A percentile compares a stretch with the other conserved stretches of the same genome.
These are phyloP conservation scores for Cyberlindnera veronae DNA, from an alignment of 805 yeast species.

Conservation along the genomic window DNA sequence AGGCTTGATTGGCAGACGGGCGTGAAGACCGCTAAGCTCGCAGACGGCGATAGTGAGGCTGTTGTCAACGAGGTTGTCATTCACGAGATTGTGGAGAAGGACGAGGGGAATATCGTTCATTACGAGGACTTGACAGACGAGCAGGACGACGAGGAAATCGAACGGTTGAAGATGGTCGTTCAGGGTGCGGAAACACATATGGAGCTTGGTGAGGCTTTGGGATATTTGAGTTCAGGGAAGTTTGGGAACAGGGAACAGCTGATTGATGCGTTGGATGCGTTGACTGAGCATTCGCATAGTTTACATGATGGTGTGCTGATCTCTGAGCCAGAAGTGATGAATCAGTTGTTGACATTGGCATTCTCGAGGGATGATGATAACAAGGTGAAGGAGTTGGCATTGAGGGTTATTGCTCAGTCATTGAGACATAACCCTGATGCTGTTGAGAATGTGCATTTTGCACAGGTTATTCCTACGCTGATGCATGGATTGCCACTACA, in stretches of 20 bases:
- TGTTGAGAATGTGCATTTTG: conserved; percentile 32
- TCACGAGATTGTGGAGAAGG: conserved; percentile 9
- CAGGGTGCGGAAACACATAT: conserved; percentile 16
- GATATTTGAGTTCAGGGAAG: conserved; percentile 1
- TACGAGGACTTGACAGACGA: conserved; percentile 15
- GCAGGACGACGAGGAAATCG: conserved; percentile 22
- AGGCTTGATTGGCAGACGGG: conserved; percentile 73
- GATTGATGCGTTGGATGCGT: conserved; percentile 31
- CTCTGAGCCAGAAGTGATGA: conserved; percentile 25
- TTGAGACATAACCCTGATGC: conserved; percentile 75
- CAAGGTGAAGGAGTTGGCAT: conserved; percentile 45
- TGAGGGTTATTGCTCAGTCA: conserved; percentile 61
- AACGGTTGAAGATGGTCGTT: conserved; percentile 23
- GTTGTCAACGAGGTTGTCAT: conserved; percentile 10
- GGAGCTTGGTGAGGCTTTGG: conserved; percentile 22
- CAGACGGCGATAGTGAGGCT: conserved; percentile 19
- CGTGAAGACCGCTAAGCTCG: conserved; percentile 60
- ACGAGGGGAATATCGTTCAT: conserved; percentile 13
- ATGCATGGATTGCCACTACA: conserved; percentile 10
- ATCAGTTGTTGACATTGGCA: conserved; percentile 32
- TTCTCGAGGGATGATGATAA: conserved; percentile 17
- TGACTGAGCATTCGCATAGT: conserved; percentile 66
- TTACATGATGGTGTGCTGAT: conserved; percentile 56
- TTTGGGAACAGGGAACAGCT: conserved; percentile 9
- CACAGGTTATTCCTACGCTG: conserved; percentile 10